phyloP scores from a whole-genome alignment of 495 filamentous ascomycete species.

The Penicillium egyptiacum region DNA sequence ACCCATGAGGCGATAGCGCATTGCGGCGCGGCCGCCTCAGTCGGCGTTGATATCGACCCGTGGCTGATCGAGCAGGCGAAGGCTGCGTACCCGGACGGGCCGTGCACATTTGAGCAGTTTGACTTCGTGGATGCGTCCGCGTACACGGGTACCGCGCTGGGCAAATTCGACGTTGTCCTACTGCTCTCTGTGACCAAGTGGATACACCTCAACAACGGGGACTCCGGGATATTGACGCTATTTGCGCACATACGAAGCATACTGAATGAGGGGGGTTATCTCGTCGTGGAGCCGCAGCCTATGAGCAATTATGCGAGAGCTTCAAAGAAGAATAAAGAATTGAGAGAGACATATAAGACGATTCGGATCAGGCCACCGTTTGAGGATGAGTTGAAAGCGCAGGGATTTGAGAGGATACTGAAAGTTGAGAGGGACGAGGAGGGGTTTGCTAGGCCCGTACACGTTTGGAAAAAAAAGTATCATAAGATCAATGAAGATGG shows the following conservation, averaged over 20 bases:
- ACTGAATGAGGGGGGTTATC: constrained; percentile 31
- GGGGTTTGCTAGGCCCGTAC: constrained; percentile 32
- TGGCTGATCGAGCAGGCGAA: constrained; percentile 34
- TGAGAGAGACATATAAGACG: constrained; percentile 33
- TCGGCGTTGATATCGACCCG: constrained; percentile 34
- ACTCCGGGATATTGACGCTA: constrained; percentile 27
- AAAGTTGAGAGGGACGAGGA: constrained; percentile 30
- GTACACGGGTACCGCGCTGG: constrained; percentile 44
- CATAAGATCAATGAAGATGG: constrained; percentile 18
- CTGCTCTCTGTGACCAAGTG: constrained; percentile 34
- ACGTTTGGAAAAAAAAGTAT: constrained; percentile 29
- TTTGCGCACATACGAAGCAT: constrained; percentile 30
- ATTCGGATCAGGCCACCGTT: constrained; percentile 29
- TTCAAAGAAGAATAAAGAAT: constrained; percentile 33
- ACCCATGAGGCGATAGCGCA: constrained; percentile 30
- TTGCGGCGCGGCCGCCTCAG: constrained; percentile 27
- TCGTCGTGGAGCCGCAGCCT: constrained; percentile 32
- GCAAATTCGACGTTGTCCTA: constrained; percentile 33
- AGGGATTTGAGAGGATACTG: constrained; percentile 31
- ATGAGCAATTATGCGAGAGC: constrained; percentile 36
- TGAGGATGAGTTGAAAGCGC: constrained; percentile 27
- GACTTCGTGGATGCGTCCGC: constrained; percentile 54
- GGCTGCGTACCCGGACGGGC: constrained; percentile 29
- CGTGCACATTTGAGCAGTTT: constrained; percentile 34
- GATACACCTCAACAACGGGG: constrained; percentile 33